Evolutionary conservation across 345 rosid species (phyloP), one percentile per base, ranked within the genome.

Genomic region (Kernera saxatilis): DNA sequence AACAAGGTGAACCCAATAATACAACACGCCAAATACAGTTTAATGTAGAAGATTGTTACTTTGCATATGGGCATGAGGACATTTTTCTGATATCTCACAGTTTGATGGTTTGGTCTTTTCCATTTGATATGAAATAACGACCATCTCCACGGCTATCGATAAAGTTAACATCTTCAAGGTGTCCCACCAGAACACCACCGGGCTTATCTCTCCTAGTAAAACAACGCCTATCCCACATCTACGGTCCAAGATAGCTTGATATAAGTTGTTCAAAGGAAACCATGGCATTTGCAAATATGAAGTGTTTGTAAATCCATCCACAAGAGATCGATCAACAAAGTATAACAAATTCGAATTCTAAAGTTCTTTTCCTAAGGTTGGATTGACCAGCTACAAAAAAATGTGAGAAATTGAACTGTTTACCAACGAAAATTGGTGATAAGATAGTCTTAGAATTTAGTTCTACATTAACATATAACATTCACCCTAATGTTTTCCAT

Each of bases 221-320:
- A 82, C 98, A 93, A 25, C 97, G 97, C 63, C 96, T 83, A 77
- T 91, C 98, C 98, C 97, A 93, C 37, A 93, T 97, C 98, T 93
- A 75, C 2, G 94, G 91, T 76, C 97, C 96, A 13, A 91, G 97
- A 68, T 93, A 93, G 22, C 80, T 51, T 13, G 83, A 81, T 27
- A 91, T 73, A 46, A 93, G 73, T 29, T 80, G 81, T 48, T 82
- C 75, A 77, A 93, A 93, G 25, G 96, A 88, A 66, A 86, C 84
- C 48, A 83, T 53, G 10, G 94, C 97, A 77, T 93, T 93, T 71
- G 97, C 97, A 78, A 76, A 83, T 57, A 90, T 53, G 82, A 93
- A 93, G 74, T 87, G 91, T 79, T 97, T 93, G 86, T n/a, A 77
- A 30, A 72, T 17, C 44, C 77, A 67, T 54, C 41, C 53, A 78